Conservation (phyloP, 192 early-diverging fungal genomes). For the Phycomyces blakesleeanus region DNA sequence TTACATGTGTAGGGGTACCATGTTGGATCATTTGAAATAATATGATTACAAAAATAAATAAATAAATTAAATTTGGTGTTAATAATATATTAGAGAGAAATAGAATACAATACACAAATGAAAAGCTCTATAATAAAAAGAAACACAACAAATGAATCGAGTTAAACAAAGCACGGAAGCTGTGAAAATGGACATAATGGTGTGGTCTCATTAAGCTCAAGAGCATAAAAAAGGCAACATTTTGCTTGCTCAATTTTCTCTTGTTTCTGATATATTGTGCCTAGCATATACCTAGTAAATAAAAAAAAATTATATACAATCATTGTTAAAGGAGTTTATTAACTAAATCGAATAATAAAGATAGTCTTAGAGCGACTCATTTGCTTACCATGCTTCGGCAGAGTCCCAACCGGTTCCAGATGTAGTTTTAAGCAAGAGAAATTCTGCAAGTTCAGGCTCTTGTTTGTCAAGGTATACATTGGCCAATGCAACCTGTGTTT, state of each 20-base stretch:
- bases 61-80: no score
- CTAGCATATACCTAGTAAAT: constrained; percentile 35
- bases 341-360: background rate
- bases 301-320: constrained; percentile 2
- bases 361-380: background rate
- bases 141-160: no score
- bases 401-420: constrained; percentile 13
- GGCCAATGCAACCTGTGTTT: constrained; percentile 9
- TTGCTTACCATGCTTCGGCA: constrained; percentile 28
- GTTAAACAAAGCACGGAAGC: constrained; percentile 38
- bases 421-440: constrained; percentile 6
- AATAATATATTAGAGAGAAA: no score
- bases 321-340: background rate
- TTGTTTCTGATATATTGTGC: constrained; percentile 41
- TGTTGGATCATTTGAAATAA: no score
- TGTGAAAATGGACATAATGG: constrained; percentile 38
- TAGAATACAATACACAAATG: no score
- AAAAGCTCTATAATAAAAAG: no score
- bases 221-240: constrained; percentile 53
- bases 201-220: constrained; percentile 45
- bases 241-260: constrained; percentile 44
- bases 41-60: no score
- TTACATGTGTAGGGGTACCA: no score
- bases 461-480: background rate
- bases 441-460: constrained; percentile 10